Evolutionary conservation across 805 yeast genomes (phyloP).

Genomic region (Starmerella davenportii): DNA sequence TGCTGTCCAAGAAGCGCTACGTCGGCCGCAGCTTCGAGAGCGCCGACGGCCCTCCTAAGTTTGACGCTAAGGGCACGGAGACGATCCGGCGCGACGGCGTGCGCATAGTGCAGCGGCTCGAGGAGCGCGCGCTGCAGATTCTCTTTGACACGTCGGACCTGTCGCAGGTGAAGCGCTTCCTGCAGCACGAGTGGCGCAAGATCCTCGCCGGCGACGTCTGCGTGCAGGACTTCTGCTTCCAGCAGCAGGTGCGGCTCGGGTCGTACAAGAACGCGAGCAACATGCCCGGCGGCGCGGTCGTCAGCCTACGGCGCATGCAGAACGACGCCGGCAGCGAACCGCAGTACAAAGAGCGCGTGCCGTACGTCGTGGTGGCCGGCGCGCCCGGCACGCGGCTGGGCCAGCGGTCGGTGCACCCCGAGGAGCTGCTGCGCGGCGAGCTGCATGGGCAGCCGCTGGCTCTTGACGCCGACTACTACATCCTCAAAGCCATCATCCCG

Average conservation of each 20-base stretch:
- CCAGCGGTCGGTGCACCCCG: constrained; percentile 69
- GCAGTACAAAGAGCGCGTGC: constrained; percentile 74
- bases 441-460: constrained; percentile 19
- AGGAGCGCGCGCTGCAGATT: constrained; percentile 47
- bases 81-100: constrained; percentile 89
- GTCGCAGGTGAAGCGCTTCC: constrained; percentile 48
- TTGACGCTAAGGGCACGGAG: constrained; percentile 95
- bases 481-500: constrained; percentile 66
- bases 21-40: constrained; percentile 69
- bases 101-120: constrained; percentile 73
- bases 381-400: constrained; percentile 37
- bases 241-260: constrained; percentile 75
- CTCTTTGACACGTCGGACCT: constrained; percentile 59
- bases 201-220: constrained; percentile 46
- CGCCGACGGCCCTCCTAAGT: constrained; percentile 34
- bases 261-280: constrained; percentile 38
- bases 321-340: constrained; percentile 62
- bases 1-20: constrained; percentile 75
- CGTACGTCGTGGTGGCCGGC: constrained; percentile 61
- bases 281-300: constrained; percentile 82
- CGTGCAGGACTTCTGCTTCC: constrained; percentile 74
- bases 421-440: constrained; percentile 33
- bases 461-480: constrained; percentile 72
- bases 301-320: constrained; percentile 45
- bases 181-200: constrained; percentile 47